phyloP scores from a whole-genome alignment of 176 grass and related monocot species.

The Tillandsia leiboldiana region DNA sequence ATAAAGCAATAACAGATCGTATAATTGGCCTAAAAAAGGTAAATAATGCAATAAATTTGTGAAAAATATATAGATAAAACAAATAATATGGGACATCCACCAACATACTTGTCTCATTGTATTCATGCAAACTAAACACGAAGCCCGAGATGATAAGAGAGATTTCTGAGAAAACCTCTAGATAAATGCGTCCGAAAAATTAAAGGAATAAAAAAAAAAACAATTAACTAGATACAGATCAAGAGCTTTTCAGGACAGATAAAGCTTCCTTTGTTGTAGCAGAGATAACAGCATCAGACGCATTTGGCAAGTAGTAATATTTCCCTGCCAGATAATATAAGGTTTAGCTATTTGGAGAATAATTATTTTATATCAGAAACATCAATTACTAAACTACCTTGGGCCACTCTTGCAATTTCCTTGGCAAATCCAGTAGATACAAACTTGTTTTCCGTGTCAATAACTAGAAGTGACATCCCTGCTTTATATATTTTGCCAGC shows the following conservation, averaged over 20 bases:
- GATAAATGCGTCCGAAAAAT: no score
- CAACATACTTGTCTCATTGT: no score
- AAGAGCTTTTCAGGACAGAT: slow-evolving; percentile 53
- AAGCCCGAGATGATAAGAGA: no score
- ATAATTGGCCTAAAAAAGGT: no score
- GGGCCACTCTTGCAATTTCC: slow-evolving; percentile 90
- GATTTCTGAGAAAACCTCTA: no score
- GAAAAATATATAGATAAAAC: no score
- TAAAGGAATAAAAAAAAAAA: neutral
- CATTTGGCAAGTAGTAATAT: slow-evolving; percentile 99
- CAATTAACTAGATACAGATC: slow-evolving; percentile 15
- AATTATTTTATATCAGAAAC: neutral
- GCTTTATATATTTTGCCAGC: slow-evolving; percentile 92
- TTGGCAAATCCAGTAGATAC: slow-evolving; percentile 98
- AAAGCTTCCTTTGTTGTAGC: slow-evolving; percentile 79
- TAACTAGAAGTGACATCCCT: slow-evolving; percentile 94
- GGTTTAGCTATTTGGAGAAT: neutral
- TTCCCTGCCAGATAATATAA: slow-evolving; percentile 44
- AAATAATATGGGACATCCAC: no score
- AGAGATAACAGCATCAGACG: slow-evolving; percentile 88
- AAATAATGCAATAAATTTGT: no score
- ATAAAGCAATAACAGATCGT: no score
- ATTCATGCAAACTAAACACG: no score
- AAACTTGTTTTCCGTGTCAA: slow-evolving; percentile 97
- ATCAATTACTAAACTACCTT: slow-evolving; percentile 38